Evolutionary conservation across 2,329 filamentous ascomycete genomes (phyloP), one percentile per base, ranked within the genome.

Genomic region (Periconia macrospinosa): DNA sequence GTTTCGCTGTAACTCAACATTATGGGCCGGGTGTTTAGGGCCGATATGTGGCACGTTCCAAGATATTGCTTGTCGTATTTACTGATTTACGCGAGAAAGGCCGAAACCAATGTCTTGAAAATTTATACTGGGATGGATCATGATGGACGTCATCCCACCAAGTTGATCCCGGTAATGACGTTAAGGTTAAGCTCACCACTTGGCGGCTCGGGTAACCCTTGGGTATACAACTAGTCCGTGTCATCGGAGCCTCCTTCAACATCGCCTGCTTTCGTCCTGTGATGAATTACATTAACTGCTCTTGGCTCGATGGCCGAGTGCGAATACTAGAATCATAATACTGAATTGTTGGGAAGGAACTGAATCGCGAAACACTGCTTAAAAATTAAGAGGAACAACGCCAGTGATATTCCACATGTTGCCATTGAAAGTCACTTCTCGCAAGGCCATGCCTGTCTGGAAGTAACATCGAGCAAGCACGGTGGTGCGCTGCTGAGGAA

Each of bases 401-500:
- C 56, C 58, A 6, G 59, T 56, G 27, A 59, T 42, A 44, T 55
- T 47, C 58, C 58, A 63, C 19, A 43, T 55, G 13, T 55, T 47
- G 13, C 60, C 58, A 43, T 61, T 53, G 47, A 63, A 61, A 35
- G 53, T 60, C 17, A 61, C 58, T 49, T 61, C 56, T 8, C 56
- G 53, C 30, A 61, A 18, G 13, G 55, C 43, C 13, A 37, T 42
- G n/a, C 55, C 57, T n/a, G 60, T 53, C 45, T 61, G 57, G 47
- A 63, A 63, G 44, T 63, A 61, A 42, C 59, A 63, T 49, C 60
- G 57, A n/a, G 58, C 42, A 17, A 61, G 51, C 47, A 58, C 55
- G 15, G 51, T 51, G 1, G 58, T 55, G 2, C 45, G 2, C 44
- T 46, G 30, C 13, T 60, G 30, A 11, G 55, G 56, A 33, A 53